These are phyloP conservation scores for Saitoella complicata DNA, from an alignment of 805 yeast species.

Conservation along the genomic window DNA sequence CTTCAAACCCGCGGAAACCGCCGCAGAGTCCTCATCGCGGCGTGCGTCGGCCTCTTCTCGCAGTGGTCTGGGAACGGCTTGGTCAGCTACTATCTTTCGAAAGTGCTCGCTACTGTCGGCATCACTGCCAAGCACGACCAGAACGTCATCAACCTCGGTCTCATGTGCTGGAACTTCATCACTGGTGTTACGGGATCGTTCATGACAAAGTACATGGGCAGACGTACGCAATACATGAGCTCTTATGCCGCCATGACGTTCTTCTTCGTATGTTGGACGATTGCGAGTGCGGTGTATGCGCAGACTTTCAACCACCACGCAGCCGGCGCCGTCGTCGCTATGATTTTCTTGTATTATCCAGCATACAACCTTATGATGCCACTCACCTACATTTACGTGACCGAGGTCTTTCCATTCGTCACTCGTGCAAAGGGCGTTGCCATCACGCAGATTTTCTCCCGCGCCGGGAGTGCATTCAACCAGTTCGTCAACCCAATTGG, in stretches of 20 bases:
- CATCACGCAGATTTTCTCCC: constrained; percentile 8
- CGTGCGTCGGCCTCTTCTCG: constrained; percentile 24
- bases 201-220: constrained; percentile 17
- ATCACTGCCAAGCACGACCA: constrained; percentile 29
- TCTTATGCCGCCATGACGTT: constrained; percentile 25
- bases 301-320: constrained; percentile 27
- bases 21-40: constrained; percentile 26
- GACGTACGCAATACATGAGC: constrained; percentile 12
- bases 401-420: constrained; percentile 15
- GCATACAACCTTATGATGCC: constrained; percentile 28
- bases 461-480: constrained; percentile 15
- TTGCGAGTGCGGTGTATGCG: constrained; percentile 31
- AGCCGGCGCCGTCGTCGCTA: constrained; percentile 31
- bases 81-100: constrained; percentile 34
- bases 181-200: constrained; percentile 19
- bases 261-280: constrained; percentile 29
- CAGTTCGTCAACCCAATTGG: constrained; percentile 25
- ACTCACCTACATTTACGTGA: constrained; percentile 26
- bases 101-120: constrained; percentile 38
- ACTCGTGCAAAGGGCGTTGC: constrained; percentile 27
- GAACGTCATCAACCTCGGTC: constrained; percentile 34
- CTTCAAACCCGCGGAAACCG: constrained; percentile 25
- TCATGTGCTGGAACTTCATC: constrained; percentile 32
- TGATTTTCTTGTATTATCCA: constrained; percentile 27
- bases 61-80: constrained; percentile 38